These are phyloP conservation scores for Ustilago bromivora DNA, from an alignment of 1,284 basidiomycete species.

Conservation along the genomic window DNA sequence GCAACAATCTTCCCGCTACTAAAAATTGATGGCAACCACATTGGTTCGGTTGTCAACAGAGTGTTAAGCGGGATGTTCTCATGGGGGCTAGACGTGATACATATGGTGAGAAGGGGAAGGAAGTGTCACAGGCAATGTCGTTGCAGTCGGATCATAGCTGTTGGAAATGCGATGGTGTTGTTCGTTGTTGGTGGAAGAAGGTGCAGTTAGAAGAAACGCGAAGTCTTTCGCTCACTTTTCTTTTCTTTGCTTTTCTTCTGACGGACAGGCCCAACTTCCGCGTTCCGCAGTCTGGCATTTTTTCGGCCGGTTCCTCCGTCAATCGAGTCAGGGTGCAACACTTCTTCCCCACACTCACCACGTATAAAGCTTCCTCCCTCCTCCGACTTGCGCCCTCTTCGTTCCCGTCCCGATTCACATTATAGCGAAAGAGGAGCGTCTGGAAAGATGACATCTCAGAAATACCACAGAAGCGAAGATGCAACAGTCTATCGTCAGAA, in stretches of 20 bases:
- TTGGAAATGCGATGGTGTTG: neutral
- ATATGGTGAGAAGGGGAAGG: neutral
- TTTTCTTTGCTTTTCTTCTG: neutral
- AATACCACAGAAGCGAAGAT: slow-evolving; percentile 40
- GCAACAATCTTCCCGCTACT: slow-evolving; percentile 49
- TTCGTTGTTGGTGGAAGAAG: neutral
- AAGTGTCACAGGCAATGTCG: neutral
- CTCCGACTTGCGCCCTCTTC: too few species aligned
- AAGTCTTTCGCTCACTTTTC: neutral
- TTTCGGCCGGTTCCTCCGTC: slow-evolving; percentile 12
- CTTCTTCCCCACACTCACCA: slow-evolving; percentile 20
- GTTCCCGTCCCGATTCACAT: neutral
- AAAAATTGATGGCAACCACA: slow-evolving; percentile 61
- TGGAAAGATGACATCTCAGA: slow-evolving; percentile 1
- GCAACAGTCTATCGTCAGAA: slow-evolving; percentile 43
- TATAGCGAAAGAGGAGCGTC: neutral
- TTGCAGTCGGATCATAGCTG: neutral
- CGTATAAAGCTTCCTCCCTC: neutral
- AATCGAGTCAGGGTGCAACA: slow-evolving; percentile 18
- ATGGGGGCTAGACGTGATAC: neutral
- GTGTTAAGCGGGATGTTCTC: slow-evolving; percentile 47
- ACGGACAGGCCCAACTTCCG: neutral
- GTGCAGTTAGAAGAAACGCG: neutral
- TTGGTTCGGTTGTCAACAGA: slow-evolving; percentile 57
- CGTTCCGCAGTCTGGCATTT: slow-evolving; percentile 3